These are phyloP conservation scores for Zelonia costaricensis DNA, from an alignment of 208 protist species.

Conservation along the genomic window DNA sequence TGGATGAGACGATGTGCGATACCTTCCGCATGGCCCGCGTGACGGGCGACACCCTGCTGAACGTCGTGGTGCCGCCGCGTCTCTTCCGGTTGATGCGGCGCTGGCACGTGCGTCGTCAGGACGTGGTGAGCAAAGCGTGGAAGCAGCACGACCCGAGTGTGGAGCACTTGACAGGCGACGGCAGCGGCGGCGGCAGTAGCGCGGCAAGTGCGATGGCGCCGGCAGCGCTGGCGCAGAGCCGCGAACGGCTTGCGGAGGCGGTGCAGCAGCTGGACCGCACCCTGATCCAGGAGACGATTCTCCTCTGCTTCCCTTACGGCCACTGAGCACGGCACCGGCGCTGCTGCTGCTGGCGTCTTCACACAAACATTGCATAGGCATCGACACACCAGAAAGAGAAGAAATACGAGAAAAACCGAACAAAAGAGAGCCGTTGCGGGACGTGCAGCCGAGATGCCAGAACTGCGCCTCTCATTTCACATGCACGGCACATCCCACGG, in stretches of 20 bases:
- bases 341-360: too few relatives aligned
- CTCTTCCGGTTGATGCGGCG: conserved; percentile 81
- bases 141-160: conserved; percentile 16
- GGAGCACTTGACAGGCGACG: conserved; percentile 3
- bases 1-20: conserved; percentile 71
- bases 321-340: background rate
- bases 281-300: conserved; percentile 81
- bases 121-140: conserved; percentile 36
- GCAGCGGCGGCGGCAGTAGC: background rate
- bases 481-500: too few relatives aligned
- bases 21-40: conserved; percentile 66
- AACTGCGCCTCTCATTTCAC: too few relatives aligned
- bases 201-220: background rate
- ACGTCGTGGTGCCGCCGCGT: conserved; percentile 57
- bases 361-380: too few relatives aligned
- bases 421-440: too few relatives aligned
- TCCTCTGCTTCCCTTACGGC: conserved; percentile 79
- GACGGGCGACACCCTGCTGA: conserved; percentile 65
- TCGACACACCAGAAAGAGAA: too few relatives aligned
- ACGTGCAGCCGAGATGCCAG: too few relatives aligned
- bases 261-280: conserved; percentile 36
- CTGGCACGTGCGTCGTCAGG: conserved; percentile 74
- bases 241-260: conserved; percentile 42
- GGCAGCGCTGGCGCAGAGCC: conserved; percentile 12
- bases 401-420: too few relatives aligned